phyloP scores from a whole-genome alignment of 805 yeast species.

The Wickerhamiella siamensis region DNA sequence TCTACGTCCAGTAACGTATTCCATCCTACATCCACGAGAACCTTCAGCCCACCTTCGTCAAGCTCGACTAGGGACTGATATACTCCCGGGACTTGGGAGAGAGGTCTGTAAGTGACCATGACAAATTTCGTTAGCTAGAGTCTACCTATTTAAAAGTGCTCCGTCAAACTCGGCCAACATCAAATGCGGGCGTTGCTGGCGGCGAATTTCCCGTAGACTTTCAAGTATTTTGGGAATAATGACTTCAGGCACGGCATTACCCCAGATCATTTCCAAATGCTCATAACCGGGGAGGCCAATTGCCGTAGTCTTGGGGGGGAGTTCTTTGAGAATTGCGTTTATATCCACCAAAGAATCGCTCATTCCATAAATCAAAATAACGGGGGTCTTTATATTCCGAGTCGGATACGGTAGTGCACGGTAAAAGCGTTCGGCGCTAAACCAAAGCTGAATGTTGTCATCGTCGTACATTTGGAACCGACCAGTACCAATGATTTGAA shows the following conservation, averaged over 20 bases:
- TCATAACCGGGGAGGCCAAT: constrained; percentile 54
- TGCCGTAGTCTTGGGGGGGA: constrained; percentile 38
- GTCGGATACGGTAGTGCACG: constrained; percentile 51
- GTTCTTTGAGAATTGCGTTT: constrained; percentile 49
- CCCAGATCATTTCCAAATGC: constrained; percentile 88
- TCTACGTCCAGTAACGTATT: constrained; percentile 17
- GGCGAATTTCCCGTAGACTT: constrained; percentile 1
- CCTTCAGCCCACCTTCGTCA: constrained; percentile 19
- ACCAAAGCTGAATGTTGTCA: constrained; percentile 29
- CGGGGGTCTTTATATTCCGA: constrained; percentile 52
- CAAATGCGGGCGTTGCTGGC: neutral
- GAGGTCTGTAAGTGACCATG: constrained; percentile 26
- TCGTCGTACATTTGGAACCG: constrained; percentile 87
- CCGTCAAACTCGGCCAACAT: neutral
- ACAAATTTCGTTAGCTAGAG: neutral
- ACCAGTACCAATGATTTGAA: constrained; percentile 66
- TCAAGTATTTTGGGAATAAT: constrained; percentile 15
- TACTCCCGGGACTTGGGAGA: constrained; percentile 11
- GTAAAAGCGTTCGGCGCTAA: constrained; percentile 26
- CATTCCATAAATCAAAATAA: constrained; percentile 66
- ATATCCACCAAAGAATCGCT: constrained; percentile 79
- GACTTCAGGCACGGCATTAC: constrained; percentile 37
- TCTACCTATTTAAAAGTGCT: neutral
- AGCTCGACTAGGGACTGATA: constrained; percentile 24
- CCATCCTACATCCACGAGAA: constrained; percentile 31